phyloP scores from a whole-genome alignment of 208 protist genomes.

The Leishmania braziliensis region DNA sequence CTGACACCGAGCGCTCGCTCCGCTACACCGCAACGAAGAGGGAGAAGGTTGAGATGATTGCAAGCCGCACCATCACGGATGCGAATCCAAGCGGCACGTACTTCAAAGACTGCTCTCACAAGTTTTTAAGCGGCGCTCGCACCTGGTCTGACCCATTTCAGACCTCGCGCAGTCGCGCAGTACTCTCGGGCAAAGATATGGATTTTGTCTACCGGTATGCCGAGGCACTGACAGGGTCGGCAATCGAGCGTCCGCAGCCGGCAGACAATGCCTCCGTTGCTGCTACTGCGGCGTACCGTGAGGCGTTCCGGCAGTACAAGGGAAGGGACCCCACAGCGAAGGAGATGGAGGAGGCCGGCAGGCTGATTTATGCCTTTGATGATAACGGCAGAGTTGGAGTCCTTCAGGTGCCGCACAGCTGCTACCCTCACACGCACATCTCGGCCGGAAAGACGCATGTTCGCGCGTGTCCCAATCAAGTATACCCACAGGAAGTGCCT shows the following conservation, averaged over 20 bases:
- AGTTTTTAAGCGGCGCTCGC: conserved; percentile 22
- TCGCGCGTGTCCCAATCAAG: conserved; percentile 58
- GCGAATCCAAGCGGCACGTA: conserved; percentile 31
- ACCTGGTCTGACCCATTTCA: conserved; percentile 54
- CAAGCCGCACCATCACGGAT: conserved; percentile 2
- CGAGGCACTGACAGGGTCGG: conserved; percentile 43
- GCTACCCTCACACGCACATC: conserved; percentile 80
- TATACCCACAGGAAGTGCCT: conserved; percentile 63
- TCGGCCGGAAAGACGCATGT: conserved; percentile 54
- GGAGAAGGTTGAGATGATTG: conserved; percentile 22
- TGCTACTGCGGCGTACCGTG: conserved; percentile 71
- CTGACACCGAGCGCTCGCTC: conserved; percentile 17
- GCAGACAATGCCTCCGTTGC: conserved; percentile 35
- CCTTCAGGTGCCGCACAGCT: conserved; percentile 80
- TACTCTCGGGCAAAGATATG: conserved; percentile 64
- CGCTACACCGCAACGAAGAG: conserved; percentile 36
- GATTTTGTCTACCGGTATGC: conserved; percentile 89
- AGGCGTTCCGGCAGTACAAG: conserved; percentile 72
- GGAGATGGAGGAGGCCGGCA: conserved; percentile 75
- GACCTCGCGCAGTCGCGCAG: conserved; percentile 44
- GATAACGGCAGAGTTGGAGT: conserved; percentile 77
- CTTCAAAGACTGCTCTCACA: conserved; percentile 61
- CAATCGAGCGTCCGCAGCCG: conserved; percentile 39
- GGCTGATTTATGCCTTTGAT: conserved; percentile 73
- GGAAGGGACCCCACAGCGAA: conserved; percentile 66